Base-by-base conservation (phyloP, 148 eudicot genomes). In the Polygonum maritimum region DNA sequence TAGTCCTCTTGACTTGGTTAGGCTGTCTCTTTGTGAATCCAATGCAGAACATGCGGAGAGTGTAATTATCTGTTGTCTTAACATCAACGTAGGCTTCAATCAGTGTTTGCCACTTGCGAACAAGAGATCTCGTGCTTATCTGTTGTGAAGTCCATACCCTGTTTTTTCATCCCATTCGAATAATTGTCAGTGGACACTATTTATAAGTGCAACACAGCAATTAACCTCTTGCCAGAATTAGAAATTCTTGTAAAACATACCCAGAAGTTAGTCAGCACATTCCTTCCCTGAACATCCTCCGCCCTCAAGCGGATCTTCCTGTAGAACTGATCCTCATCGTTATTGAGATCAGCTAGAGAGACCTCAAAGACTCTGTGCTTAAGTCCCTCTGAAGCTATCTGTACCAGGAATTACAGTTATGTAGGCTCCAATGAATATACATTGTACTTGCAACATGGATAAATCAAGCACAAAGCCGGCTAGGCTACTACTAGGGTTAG, bases 181-280 rank as follows among this genome's bases (percentile, higher is more conserved):
- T 44, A 44, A 44, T 6, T 44, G 9, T 44, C 9, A 44, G 47
- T 6, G 47, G 10, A 44, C 47, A 44, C 47, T 44, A 44, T 44
- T 6, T 7, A 44, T 1, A 44, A 6, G 47, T 44, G 11, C 0
- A 10, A 44, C 47, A 44, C 9, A 44, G 9, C 47, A 44, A 44
- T 1, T 44, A 44, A 44, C 9, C 47, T 7, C 47, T 44, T 44
- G 2, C 9, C 47, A 44, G 47, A 44, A 44, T 44, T 44, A 6
- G 11, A 44, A 44, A 44, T 44, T 10, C 47, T 44, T 44, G 47
- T 44, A 44, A 44, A 38, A 16, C 85, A 35, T 83, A 85, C 88
- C 84, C 83, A 83, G 69, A 86, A 86, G 78, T 86, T 86, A 4
- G 88, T 83, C 47, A 83, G 78, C 19, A 82, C 86, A 79, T 85